Percentiles rank a stretch among this genome's conserved stretches.
Conservation (phyloP, 1,284 basidiomycete species). For the Inonotus hispidus region DNA sequence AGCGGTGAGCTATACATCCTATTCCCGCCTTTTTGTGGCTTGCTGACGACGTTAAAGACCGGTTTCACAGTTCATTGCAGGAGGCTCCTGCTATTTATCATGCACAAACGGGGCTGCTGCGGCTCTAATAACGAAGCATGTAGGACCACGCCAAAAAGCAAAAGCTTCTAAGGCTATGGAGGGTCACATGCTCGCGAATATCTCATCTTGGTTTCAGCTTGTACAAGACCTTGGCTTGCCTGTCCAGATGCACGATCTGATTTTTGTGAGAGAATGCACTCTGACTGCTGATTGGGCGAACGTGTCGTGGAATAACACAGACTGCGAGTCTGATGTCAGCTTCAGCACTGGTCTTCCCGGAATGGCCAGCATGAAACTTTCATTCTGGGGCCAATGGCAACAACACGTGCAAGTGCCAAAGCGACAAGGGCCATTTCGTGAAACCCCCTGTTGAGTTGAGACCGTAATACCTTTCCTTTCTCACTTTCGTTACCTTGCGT, state of each 20-base stretch:
- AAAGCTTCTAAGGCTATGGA: background rate
- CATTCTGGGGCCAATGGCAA: background rate
- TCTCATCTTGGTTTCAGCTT: background rate
- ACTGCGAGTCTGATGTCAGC: background rate
- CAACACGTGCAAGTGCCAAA: background rate
- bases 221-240: background rate
- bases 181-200: background rate
- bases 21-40: background rate
- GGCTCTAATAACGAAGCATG: background rate
- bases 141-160: background rate
- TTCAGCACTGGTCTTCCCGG: background rate
- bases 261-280: constrained; percentile 8
- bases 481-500: no score
- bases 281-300: constrained; percentile 9
- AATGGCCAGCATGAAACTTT: background rate
- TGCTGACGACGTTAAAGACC: background rate
- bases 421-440: background rate
- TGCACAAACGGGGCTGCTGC: background rate
- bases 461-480: no score
- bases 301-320: background rate
- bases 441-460: no score
- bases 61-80: background rate
- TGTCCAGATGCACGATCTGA: constrained; percentile 6
- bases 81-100: background rate
- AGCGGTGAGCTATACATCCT: background rate